Evolutionary conservation across 2,329 filamentous ascomycete species (phyloP).

Genomic region (Aspergillus sp.): DNA sequence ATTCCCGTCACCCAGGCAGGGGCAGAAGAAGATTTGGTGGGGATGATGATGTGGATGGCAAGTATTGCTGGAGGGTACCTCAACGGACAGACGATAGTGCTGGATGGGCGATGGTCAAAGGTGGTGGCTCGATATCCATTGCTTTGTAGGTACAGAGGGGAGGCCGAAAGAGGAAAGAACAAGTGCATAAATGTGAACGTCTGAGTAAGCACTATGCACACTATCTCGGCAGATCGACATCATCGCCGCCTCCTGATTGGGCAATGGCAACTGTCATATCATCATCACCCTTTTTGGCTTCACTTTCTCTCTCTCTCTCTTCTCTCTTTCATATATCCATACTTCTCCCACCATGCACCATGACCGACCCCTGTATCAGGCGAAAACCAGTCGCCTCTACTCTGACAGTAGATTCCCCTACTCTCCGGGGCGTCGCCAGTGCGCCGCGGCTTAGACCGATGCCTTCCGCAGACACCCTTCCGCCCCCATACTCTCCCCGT

Average conservation of each 20-base stretch:
- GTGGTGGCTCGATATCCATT: neutral
- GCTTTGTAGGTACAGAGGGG: neutral
- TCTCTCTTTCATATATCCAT: neutral
- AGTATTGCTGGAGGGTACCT: neutral
- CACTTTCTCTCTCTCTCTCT: too few species aligned
- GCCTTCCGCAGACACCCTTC: conserved; percentile 1
- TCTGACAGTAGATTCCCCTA: neutral
- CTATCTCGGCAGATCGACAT: neutral
- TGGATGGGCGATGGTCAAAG: neutral
- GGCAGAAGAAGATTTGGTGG: neutral
- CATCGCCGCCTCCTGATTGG: neutral
- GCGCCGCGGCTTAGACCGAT: neutral
- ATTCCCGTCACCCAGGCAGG: conserved; percentile 3
- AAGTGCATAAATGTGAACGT: neutral
- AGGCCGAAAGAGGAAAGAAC: too few species aligned
- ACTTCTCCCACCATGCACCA: neutral
- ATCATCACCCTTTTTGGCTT: neutral
- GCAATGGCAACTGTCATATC: neutral
- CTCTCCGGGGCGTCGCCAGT: neutral
- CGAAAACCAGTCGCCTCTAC: neutral
- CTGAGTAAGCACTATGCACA: neutral
- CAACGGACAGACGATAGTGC: neutral
- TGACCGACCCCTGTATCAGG: neutral
- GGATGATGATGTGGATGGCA: conserved; percentile 3
- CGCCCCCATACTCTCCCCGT: neutral